Base-by-base conservation (phyloP, 2,329 filamentous ascomycete species). In the Penicillium concentricum region DNA sequence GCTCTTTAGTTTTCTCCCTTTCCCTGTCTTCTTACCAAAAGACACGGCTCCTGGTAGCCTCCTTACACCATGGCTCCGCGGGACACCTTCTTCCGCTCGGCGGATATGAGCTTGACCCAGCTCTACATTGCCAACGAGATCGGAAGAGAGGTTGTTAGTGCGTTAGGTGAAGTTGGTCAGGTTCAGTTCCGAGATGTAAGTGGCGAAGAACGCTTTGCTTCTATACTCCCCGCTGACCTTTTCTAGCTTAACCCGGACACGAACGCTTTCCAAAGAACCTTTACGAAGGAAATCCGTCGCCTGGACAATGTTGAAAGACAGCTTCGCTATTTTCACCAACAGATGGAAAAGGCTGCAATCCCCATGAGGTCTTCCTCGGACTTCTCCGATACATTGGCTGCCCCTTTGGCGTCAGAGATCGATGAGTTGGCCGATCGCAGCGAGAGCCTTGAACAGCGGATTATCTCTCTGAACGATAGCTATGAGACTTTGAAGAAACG, bases 51-150 rank as follows among this genome's bases (percentile, higher is more conserved):
- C 24, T 52, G 56, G 62, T 49, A 67, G 67, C 59, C 61, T 43
- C 39, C 41, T 63, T 50, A 65, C 70, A 72, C 61, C 74, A 87
- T 87, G 85, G 84, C 81, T 77, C 78, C 82, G 51, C 81, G 91
- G 80, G 92, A 97, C 81, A 96, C 92, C 78, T 90, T 97, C 82
- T 97, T 99, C 87, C 93, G 95, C 85, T 99, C 94, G 75, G 91
- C 92, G 90, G 91, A 97, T 79, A 99, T 99, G 94, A 97, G 92
- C 84, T 89, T 99, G 88, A 96, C 96, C 72, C 94, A 99, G 87
- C 89, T 99, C 72, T 99, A 97, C 80, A 95, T 99, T 71, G 91
- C 94, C 72, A 97, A 97, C 75, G 94, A 99, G 83, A 97, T 99
- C 68, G 93, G 94, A 69, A 87, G 94, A 73, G 95, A 99, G 81